Evolutionary conservation across 768 basidiomycete species (phyloP), one percentile per base, ranked within the genome.

Genomic region (Pleurotus citrinopileatus): DNA sequence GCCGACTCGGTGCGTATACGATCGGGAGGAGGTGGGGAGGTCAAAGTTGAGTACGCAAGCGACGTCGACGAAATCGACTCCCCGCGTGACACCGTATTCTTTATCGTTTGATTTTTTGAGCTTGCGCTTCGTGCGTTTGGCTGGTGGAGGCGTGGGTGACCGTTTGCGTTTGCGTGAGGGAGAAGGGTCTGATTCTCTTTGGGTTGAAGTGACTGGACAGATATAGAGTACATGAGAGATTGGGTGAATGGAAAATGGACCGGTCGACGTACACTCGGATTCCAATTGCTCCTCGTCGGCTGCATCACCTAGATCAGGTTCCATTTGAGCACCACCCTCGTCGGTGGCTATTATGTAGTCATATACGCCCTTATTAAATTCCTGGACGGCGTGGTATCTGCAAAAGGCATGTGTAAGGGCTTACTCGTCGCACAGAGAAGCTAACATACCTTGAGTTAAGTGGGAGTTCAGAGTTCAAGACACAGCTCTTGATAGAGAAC

Each of bases 341-440:
- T 98, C 96, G 8, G 95, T 96, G 0, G 97, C 97, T 52, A 99
- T 97, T 58, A 98, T 94, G 67, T 98, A 98, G 66, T 99, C 94
- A 62, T 98, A 98, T 6, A 97, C 92, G 2, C 97, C 97, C 61
- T 92, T 91, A 70, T 99, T 99, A 65, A 99, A 99, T 69, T 98
- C 97, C 62, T 99, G 95, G 1, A 99, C 97, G 1, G 89, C 88
- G 63, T 99, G 97, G 63, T 94, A 97, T 68, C 93, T 94, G 44
- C 4, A 3, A 36, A 0, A 44, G 36, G 6, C 2, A 42, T 40
- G 20, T 6, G 13, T 19, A n/a, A 44, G 27, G 3, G 25, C 34
- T 12, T 19, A 37, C 3, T 17, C 54, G 17, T 36, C n/a, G n/a
- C n/a, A n/a, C n/a, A n/a, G 25, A 2, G n/a, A 37, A 12, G 32